phyloP scores from a whole-genome alignment of 1,284 basidiomycete genomes.

The Stereum hirsutum region DNA sequence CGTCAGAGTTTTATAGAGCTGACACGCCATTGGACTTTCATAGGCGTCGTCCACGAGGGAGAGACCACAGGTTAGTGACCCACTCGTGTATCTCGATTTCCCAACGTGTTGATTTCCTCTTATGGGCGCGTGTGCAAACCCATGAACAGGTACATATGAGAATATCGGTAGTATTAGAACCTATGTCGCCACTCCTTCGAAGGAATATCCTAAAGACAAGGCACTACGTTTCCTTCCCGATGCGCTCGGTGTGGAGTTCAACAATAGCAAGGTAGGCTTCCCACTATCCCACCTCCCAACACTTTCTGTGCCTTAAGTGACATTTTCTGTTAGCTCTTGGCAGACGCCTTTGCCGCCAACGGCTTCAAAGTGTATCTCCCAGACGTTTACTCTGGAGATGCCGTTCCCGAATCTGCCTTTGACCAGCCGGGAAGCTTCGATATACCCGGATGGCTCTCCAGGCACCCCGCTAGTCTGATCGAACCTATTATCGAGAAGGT shows the following conservation, averaged over 20 bases:
- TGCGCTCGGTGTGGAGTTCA: slow-evolving; percentile 52
- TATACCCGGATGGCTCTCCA: slow-evolving; percentile 36
- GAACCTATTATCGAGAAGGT: slow-evolving; percentile 49
- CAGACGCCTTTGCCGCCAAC: slow-evolving; percentile 66
- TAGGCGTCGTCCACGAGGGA: too few species aligned
- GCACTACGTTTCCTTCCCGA: slow-evolving; percentile 52
- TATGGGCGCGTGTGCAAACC: too few species aligned
- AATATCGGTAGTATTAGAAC: slow-evolving; percentile 35
- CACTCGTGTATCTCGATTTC: too few species aligned
- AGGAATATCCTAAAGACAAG: slow-evolving; percentile 45
- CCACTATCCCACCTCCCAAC: background rate
- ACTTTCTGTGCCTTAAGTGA: background rate
- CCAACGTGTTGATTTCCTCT: too few species aligned
- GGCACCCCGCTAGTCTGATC: slow-evolving; percentile 36
- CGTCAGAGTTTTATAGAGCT: too few species aligned
- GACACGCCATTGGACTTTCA: too few species aligned
- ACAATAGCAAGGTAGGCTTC: slow-evolving; percentile 37
- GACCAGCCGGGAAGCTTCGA: slow-evolving; percentile 25
- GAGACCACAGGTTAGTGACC: too few species aligned
- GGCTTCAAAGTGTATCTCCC: slow-evolving; percentile 57
- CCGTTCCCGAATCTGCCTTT: slow-evolving; percentile 31
- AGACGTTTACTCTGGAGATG: slow-evolving; percentile 55
- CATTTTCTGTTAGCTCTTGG: slow-evolving; percentile 37
- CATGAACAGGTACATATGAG: slow-evolving; percentile 29
- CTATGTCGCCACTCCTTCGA: slow-evolving; percentile 41